Evolutionary conservation across 2,329 filamentous ascomycete genomes (phyloP).

Genomic region (Cryphonectria parasitica): DNA sequence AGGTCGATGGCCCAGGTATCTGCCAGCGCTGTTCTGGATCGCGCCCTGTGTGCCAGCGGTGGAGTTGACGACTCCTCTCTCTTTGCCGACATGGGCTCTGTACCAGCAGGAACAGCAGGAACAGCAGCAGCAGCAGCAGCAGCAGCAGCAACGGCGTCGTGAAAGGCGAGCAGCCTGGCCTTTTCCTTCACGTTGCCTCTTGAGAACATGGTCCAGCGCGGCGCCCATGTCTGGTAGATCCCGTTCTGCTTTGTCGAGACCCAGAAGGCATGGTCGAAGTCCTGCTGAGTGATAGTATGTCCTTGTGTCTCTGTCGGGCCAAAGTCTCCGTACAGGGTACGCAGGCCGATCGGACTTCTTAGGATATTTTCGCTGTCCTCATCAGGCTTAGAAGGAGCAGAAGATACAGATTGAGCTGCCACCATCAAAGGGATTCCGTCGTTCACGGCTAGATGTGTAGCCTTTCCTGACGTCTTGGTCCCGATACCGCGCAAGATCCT

Average conservation of each 20-base stretch:
- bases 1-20: constrained; percentile 71
- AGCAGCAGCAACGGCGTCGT: constrained; percentile 28
- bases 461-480: constrained; percentile 40
- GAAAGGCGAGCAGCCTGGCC: constrained; percentile 68
- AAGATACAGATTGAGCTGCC: not conserved
- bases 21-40: constrained; percentile 31
- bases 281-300: constrained; percentile 42
- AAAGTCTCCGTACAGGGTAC: constrained; percentile 75
- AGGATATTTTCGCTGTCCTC: constrained; percentile 65
- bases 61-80: not conserved
- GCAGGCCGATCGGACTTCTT: constrained; percentile 71
- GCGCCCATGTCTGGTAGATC: constrained; percentile 84
- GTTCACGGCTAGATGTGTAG: constrained; percentile 65
- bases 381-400: not conserved
- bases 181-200: constrained; percentile 91
- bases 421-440: constrained; percentile 60
- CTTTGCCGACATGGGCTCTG: not conserved
- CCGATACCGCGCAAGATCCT: constrained; percentile 53
- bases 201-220: constrained; percentile 91
- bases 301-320: constrained; percentile 50
- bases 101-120: too few species aligned
- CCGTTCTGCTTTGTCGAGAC: constrained; percentile 77
- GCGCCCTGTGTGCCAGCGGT: constrained; percentile 7
- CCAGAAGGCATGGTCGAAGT: constrained; percentile 77
- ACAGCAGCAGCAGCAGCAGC: not conserved